Evolutionary conservation across 2,329 filamentous ascomycete species (phyloP).

Genomic region (Coniosporium tulheliwenetii): DNA sequence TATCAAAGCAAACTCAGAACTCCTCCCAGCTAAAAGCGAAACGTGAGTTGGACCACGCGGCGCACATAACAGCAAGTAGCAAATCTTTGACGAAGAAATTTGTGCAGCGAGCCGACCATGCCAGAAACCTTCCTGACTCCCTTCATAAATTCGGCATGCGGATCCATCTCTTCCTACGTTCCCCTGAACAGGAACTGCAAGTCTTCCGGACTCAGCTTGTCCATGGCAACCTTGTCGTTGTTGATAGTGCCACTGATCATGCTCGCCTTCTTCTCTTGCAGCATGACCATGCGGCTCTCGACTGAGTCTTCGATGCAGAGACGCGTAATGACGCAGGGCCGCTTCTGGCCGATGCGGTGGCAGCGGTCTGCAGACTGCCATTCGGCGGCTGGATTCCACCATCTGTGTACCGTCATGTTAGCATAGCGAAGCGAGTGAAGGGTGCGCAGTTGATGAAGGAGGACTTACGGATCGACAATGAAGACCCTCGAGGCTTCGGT

Average conservation of each 20-base stretch:
- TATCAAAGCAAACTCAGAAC: too few relatives aligned
- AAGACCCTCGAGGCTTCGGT: slow-evolving; percentile 92
- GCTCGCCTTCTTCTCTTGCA: slow-evolving; percentile 97
- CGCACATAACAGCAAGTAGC: too few relatives aligned
- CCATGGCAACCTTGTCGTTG: slow-evolving; percentile 78
- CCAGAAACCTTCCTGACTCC: too few relatives aligned
- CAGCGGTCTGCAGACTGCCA: slow-evolving; percentile 84
- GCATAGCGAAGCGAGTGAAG: neutral
- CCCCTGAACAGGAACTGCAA: slow-evolving; percentile 95
- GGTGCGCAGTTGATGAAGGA: neutral
- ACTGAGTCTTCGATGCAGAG: slow-evolving; percentile 95
- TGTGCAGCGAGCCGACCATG: too few relatives aligned
- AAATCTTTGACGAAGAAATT: too few relatives aligned
- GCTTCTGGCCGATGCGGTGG: slow-evolving; percentile 88
- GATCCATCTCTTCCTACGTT: slow-evolving; percentile 20
- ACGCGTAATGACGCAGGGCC: slow-evolving; percentile 85
- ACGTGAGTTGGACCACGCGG: too few relatives aligned
- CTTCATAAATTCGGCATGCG: too few relatives aligned
- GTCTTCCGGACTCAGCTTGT: slow-evolving; percentile 78
- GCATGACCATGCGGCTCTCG: slow-evolving; percentile 83
- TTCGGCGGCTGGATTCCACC: slow-evolving; percentile 99
- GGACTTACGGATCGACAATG: slow-evolving; percentile 80
- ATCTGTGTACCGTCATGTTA: slow-evolving; percentile 32
- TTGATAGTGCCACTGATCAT: slow-evolving; percentile 98
- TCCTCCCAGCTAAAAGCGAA: too few relatives aligned